Evolutionary conservation across 1,139 yeast species (phyloP), one percentile per base, ranked within the genome.

Genomic region (Yamadazyma buinensis): DNA sequence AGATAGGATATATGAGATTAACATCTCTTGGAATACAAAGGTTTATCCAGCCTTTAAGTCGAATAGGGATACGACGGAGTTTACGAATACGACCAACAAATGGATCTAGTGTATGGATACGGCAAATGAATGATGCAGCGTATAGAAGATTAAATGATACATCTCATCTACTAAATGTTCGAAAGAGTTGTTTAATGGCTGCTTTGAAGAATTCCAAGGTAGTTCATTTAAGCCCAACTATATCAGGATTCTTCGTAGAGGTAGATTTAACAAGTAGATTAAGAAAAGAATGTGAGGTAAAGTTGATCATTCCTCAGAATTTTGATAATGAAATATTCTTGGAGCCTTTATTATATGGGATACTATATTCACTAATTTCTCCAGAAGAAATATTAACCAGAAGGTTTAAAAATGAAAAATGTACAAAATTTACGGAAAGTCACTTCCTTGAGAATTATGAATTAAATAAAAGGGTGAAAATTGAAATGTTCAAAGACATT

Each of bases 181-280:
- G 19, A 17, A 7, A 17, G 7, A 17, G 19, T 5, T 5, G 5
- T 17, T 17, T 7, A 17, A 17, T 17, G 5, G 5, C 19, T 5
- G 19, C 34, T 58, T 14, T 46, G 42, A 7, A 48, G 55, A 31
- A 51, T 55, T 20, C 38, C 47, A 17, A 17, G 19, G 7, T 17
- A 5, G 7, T 17, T 17, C 7, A 17, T 7, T 5, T 64, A 23
- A 44, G 44, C 19, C 65, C 66, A 2, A 48, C 51, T 2, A 38
- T 64, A 1, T 46, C 43, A 18, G 51, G 58, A 32, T 49, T 60
- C 27, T 49, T 61, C 10, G 56, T 62, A n/a, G 52, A 55, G 23
- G 18, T 33, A n/a, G 40, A 39, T 20, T 15, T 38, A 18, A 5
- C 6, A n/a, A 17, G 14, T 8, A 31, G 21, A 25, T 8, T 12